A percentile compares a stretch with the other conserved stretches of the same genome.
These are phyloP conservation scores for Malbranchea zuffiana DNA, from an alignment of 2,329 filamentous ascomycete genomes.

Conservation along the genomic window DNA sequence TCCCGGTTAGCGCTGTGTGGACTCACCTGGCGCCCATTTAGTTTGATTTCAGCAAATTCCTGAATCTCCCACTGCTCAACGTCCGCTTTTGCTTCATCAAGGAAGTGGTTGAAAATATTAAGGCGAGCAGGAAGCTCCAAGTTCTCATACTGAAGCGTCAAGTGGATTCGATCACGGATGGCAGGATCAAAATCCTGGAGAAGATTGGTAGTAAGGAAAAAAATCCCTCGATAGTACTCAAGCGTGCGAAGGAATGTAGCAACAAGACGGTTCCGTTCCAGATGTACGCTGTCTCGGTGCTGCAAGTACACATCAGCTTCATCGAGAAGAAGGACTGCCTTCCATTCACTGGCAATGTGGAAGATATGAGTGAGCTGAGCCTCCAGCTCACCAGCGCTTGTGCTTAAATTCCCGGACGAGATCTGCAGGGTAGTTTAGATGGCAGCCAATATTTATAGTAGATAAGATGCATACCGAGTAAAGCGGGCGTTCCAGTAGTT, in stretches of 20 bases:
- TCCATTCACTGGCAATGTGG: conserved; percentile 9
- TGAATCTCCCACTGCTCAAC: conserved; percentile 7
- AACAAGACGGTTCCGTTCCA: conserved; percentile 10
- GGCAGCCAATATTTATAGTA: no score
- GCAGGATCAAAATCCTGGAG: conserved; percentile 8
- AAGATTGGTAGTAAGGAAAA: conserved; percentile 14
- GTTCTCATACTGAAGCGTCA: conserved; percentile 10
- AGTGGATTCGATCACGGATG: conserved; percentile 10
- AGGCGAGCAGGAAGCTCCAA: conserved; percentile 6
- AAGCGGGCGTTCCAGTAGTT: no score
- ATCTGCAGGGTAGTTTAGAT: no score
- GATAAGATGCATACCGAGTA: no score
- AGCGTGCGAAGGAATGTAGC: conserved; percentile 12
- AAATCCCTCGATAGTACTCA: conserved; percentile 11
- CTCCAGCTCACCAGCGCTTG: conserved; percentile 8
- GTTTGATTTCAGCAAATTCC: conserved; percentile 3
- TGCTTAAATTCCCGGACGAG: conserved; percentile 9
- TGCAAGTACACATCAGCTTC: conserved; percentile 11
- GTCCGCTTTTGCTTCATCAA: background rate
- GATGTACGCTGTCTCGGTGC: conserved; percentile 4
- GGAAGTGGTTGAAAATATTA: conserved; percentile 8
- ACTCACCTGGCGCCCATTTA: conserved; percentile 5
- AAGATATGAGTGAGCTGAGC: conserved; percentile 8
- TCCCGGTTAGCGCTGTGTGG: background rate
- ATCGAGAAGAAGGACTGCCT: conserved; percentile 15